Conservation (phyloP, 2,329 filamentous ascomycete genomes). For the Arthrocladium fulminans region DNA sequence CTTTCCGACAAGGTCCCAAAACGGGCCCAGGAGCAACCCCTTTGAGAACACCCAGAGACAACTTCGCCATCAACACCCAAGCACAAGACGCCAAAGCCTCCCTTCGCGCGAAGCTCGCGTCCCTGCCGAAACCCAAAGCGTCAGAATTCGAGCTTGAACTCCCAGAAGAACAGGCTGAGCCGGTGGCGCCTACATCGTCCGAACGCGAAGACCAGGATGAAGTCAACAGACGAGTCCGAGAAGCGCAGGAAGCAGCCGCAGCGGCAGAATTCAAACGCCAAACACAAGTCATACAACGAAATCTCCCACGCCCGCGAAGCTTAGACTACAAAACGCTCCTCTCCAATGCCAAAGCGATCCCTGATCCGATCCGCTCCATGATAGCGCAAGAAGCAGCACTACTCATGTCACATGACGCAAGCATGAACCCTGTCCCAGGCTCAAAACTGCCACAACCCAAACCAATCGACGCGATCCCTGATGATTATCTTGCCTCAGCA, state of each 20-base stretch:
- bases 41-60: constrained; percentile 79
- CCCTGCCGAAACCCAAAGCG: constrained; percentile 85
- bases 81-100: constrained; percentile 61
- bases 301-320: constrained; percentile 64
- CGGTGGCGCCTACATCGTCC: constrained; percentile 43
- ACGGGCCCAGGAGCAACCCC: constrained; percentile 72
- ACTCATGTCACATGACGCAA: constrained; percentile 73
- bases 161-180: constrained; percentile 69
- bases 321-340: constrained; percentile 64
- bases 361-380: constrained; percentile 56
- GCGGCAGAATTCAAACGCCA: constrained; percentile 67
- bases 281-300: constrained; percentile 82
- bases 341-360: constrained; percentile 50
- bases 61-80: constrained; percentile 71
- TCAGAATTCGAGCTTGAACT: constrained; percentile 80
- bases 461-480: constrained; percentile 59
- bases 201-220: constrained; percentile 57
- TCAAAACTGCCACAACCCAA: constrained; percentile 53
- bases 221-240: constrained; percentile 61
- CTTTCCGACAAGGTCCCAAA: constrained; percentile 56
- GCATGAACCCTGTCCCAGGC: constrained; percentile 62
- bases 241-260: constrained; percentile 54
- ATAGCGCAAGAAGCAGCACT: constrained; percentile 70
- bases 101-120: constrained; percentile 56
- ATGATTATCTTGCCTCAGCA: constrained; percentile 64